Evolutionary conservation across 192 early-diverging fungal species (phyloP).

Genomic region (Cladochytrium replicatum): DNA sequence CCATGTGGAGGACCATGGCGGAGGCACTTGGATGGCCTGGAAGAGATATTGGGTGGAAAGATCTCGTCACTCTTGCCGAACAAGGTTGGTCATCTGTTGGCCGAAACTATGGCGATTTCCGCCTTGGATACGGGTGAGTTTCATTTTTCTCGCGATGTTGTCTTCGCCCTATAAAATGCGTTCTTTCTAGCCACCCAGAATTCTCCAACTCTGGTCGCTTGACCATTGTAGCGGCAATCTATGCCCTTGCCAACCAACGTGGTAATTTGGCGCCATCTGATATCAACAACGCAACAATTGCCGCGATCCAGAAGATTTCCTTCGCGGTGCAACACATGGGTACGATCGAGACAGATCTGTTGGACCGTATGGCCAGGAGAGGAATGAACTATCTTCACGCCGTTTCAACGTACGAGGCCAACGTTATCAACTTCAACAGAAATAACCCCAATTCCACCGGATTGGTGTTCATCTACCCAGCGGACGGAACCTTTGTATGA

Average conservation of each 20-base stretch:
- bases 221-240: not conserved
- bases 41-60: not conserved
- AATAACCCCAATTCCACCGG: too few relatives aligned
- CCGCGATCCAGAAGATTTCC: not conserved
- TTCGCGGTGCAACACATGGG: not conserved
- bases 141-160: too few relatives aligned
- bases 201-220: not conserved
- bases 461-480: not conserved
- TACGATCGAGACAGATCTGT: not conserved
- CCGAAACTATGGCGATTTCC: not conserved
- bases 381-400: not conserved
- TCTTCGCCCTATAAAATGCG: too few relatives aligned
- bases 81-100: not conserved
- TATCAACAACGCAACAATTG: not conserved
- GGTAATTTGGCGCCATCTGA: not conserved
- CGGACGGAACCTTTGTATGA: not conserved
- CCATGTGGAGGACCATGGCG: not conserved
- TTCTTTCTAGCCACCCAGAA: not conserved
- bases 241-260: not conserved
- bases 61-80: not conserved
- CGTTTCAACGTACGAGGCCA: not conserved
- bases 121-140: not conserved
- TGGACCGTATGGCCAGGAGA: not conserved
- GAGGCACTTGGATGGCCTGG: not conserved
- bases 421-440: too few relatives aligned